Base-by-base conservation (phyloP, 768 basidiomycete species). In the Calocybe cyanea region DNA sequence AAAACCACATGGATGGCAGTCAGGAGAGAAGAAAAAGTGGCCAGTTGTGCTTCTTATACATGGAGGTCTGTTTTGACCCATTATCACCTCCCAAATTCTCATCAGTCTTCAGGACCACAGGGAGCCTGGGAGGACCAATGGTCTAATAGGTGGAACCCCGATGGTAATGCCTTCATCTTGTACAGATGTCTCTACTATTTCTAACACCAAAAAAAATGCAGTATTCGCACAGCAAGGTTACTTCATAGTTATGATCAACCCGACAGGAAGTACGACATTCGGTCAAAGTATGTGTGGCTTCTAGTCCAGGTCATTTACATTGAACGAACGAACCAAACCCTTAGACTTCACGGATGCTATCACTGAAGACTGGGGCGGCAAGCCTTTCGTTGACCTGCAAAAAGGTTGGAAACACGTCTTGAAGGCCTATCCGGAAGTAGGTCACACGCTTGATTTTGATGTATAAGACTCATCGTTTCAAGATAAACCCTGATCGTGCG, bases 111-210 rank as follows among this genome's bases (percentile, higher is more conserved):
- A 70, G 83, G 85, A 14, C 87, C 87, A 4, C 85, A 91, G 59
- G 74, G 83, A 21, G 89, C 87, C 38, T 96, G 92, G 93, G 81
- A 83, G 53, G 93, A 96, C 58, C 74, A 80, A 35, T 97, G 94
- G 94, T 85, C 82, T 2, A 93, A 81, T 21, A 72, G 92, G 43
- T 95, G 94, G 94, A 97, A 96, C 65, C 87, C 85, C 0, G 89
- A 92, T 56, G 73, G 87, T 87, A 45, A 43, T 18, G 9, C 10
- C 18, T 7, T 19, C 4, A 47, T 46, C 47, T 14, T 6, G 7
- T 35, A 6, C n/a, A n/a, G 34, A 14, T 35, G 17, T n/a, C n/a
- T n/a, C n/a, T 14, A 18, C 13, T 35, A 35, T 5, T 35, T 18
- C 7, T 35, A n/a, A n/a, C 34, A 6, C n/a, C n/a, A n/a, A 32